These are phyloP conservation scores for Corchorus capsularis DNA, from an alignment of 345 rosid genomes.

Conservation along the genomic window DNA sequence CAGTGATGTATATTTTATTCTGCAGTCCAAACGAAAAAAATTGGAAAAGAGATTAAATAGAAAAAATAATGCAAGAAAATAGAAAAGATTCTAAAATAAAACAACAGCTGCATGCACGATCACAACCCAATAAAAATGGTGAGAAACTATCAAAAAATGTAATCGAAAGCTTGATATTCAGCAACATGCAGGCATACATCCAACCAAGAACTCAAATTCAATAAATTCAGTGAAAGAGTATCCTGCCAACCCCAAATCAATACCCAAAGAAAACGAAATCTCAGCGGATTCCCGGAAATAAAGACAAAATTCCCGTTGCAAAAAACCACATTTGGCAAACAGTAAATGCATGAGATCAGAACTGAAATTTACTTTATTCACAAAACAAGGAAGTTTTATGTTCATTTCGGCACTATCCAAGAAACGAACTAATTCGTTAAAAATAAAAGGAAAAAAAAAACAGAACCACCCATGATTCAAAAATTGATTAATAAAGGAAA, in stretches of 20 bases:
- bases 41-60: neutral
- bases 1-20: neutral
- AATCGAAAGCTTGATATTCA: conserved; percentile 7
- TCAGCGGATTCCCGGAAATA: neutral
- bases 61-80: neutral
- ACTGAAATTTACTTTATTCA: neutral
- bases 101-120: no score
- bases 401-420: conserved; percentile 8
- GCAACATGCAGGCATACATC: conserved; percentile 4
- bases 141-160: neutral
- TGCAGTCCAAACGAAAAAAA: no score
- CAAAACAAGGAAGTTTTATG: conserved; percentile 13
- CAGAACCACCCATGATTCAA: neutral
- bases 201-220: conserved; percentile 7
- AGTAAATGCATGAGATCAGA: neutral
- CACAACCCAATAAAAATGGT: neutral
- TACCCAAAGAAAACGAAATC: neutral
- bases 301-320: neutral
- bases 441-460: neutral
- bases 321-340: neutral
- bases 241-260: neutral
- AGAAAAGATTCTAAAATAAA: no score
- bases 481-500: neutral
- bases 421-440: conserved; percentile 15
- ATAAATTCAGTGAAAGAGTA: neutral